These are phyloP conservation scores for Bipolaris sorokiniana DNA, from an alignment of 2,329 filamentous ascomycete species.

Conservation along the genomic window DNA sequence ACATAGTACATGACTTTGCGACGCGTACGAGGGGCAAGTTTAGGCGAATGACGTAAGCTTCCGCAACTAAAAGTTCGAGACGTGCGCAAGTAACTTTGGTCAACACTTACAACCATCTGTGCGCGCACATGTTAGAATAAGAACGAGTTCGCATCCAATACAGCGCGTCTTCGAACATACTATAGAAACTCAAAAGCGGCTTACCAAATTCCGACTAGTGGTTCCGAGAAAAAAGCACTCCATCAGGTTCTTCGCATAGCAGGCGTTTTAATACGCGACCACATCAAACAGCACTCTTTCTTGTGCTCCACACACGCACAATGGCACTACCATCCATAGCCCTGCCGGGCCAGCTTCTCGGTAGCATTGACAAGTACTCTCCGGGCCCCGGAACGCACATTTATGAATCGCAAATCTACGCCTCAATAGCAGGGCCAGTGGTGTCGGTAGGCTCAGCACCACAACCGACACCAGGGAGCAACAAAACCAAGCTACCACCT, in stretches of 20 bases:
- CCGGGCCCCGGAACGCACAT: slow-evolving; percentile 86
- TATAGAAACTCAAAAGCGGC: not conserved
- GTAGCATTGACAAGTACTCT: slow-evolving; percentile 67
- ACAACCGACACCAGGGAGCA: slow-evolving; percentile 52
- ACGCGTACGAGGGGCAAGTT: slow-evolving; percentile 18
- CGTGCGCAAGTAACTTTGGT: slow-evolving; percentile 8
- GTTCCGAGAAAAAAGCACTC: not conserved
- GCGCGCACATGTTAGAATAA: slow-evolving; percentile 3
- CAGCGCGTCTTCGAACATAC: not conserved
- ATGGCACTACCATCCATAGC: slow-evolving; percentile 60
- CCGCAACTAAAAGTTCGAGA: slow-evolving; percentile 35
- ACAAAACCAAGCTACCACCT: slow-evolving; percentile 55
- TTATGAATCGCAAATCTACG: slow-evolving; percentile 74
- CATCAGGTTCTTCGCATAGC: not conserved
- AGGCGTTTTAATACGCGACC: not conserved
- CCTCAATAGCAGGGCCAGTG: slow-evolving; percentile 80
- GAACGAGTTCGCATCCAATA: not conserved
- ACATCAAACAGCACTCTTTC: not conserved
- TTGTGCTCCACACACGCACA: slow-evolving; percentile 4
- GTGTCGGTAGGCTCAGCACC: slow-evolving; percentile 52
- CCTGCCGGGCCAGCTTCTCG: slow-evolving; percentile 83
- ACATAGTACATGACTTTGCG: slow-evolving; percentile 4
- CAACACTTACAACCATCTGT: slow-evolving; percentile 1
- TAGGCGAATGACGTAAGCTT: slow-evolving; percentile 31
- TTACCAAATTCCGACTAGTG: not conserved